Base-by-base conservation (phyloP, 176 grass and related monocot species). In the Oropetium thomaeum region DNA sequence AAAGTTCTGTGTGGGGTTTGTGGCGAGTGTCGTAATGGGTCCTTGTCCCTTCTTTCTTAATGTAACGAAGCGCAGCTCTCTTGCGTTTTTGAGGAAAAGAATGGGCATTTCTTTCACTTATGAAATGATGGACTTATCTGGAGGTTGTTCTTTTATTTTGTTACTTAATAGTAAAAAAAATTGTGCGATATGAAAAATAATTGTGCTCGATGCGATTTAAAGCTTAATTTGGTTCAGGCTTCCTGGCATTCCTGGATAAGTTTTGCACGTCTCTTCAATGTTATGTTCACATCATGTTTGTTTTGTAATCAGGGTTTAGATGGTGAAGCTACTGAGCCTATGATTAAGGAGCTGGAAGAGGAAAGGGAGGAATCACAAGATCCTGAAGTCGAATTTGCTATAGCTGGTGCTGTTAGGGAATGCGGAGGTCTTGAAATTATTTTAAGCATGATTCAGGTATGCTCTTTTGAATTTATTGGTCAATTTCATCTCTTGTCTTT, bases 291-390 rank as follows among this genome's bases (percentile, higher is more conserved):
- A 80, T 35, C 65, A 33, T 70, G 40, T 22, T 84, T 64, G 25
- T 82, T 59, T 62, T 59, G 38, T 45, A 25, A 80, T 87, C 73
- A 98, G 95, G 95, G 95, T 68, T 85, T 94, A 78, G 95, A 98
- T 88, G 95, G 95, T 73, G 95, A 98, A 92, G 95, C 95, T 52
- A 98, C 95, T 19, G 95, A 98, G 61, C 95, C 91, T 65, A 98
- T 98, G 95, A 98, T 98, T 77, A 98, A 98, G 84, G 95, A 98
- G 77, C 79, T 98, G 63, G 95, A 98, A 84, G 95, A 98, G 53
- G 95, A 98, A 87, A 94, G 90, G 79, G 95, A 98, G 75, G 95
- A 94, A 85, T 92, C 89, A 81, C 95, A 92, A 81, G 95, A 98
- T 81, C 95, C 95, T 42, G 95, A 98, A 89, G 83, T 92, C 61